Conservation (phyloP, 352 stramenopile genomes). For the Phytophthora constricta region DNA sequence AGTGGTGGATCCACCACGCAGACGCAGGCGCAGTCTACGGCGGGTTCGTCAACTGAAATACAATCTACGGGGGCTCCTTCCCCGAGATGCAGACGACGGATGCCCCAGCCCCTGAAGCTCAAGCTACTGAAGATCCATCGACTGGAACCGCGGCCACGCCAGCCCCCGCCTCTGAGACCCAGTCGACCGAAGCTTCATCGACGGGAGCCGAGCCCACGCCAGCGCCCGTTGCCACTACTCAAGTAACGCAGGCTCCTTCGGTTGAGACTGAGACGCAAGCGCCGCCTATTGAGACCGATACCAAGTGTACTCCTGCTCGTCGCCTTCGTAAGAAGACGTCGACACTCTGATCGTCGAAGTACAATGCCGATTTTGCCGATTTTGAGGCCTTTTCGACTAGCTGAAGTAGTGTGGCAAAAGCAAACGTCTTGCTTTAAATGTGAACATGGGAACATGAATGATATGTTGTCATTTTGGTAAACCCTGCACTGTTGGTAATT, state of each 20-base stretch:
- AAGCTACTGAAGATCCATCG: background rate
- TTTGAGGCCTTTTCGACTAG: too few relatives aligned
- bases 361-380: too few relatives aligned
- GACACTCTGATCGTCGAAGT: background rate
- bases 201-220: slow-evolving; percentile 1
- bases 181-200: background rate
- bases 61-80: too few relatives aligned
- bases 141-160: slow-evolving; percentile 4
- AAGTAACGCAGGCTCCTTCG: background rate
- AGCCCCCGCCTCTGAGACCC: slow-evolving; percentile 1
- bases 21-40: background rate
- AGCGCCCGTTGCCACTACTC: slow-evolving; percentile 1
- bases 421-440: too few relatives aligned
- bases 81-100: too few relatives aligned
- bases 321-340: slow-evolving; percentile 18
- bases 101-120: too few relatives aligned
- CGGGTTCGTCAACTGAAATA: background rate
- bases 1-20: slow-evolving; percentile 1
- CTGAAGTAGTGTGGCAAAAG: too few relatives aligned
- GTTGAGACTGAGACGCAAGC: background rate
- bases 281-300: background rate
- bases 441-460: too few relatives aligned
- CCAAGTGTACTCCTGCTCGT: slow-evolving; percentile 8
- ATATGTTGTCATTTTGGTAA: too few relatives aligned
- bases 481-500: too few relatives aligned